A percentile compares a stretch with the other conserved stretches of the same genome.
phyloP scores from a whole-genome alignment of 148 eudicot species.

The Tetragonia tetragonoides region DNA sequence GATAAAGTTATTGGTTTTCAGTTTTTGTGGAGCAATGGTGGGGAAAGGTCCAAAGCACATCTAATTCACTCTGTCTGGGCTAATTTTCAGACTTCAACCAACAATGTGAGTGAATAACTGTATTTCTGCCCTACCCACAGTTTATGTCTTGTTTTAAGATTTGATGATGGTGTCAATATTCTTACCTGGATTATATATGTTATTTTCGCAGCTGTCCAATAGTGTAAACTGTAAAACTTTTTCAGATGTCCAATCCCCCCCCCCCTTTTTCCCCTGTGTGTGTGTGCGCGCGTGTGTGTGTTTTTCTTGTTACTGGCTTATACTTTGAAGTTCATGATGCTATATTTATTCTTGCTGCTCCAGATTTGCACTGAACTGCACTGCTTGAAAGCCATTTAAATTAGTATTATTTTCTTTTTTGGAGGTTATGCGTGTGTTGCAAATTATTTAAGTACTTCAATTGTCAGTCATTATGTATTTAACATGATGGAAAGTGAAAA shows the following conservation, averaged over 20 bases:
- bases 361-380: not conserved
- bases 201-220: not conserved
- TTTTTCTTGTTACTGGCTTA: not conserved
- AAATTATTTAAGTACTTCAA: not conserved
- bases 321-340: too few species aligned
- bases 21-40: conserved; percentile 82
- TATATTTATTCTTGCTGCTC: not conserved
- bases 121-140: not conserved
- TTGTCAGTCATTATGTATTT: not conserved
- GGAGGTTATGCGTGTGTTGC: not conserved
- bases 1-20: conserved; percentile 31
- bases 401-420: not conserved
- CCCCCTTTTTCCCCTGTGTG: too few species aligned
- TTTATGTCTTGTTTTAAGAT: not conserved
- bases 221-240: not conserved
- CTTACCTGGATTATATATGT: not conserved
- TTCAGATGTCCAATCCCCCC: not conserved
- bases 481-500: conserved; percentile 1
- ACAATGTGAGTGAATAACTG: conserved; percentile 59
- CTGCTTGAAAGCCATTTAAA: not conserved
- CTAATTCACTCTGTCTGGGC: conserved; percentile 92
- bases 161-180: not conserved
- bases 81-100: conserved; percentile 83
- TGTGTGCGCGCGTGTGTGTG: too few species aligned
- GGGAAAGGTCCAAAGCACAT: conserved; percentile 55